These are phyloP conservation scores for Rhodotorula sphaerocarpa DNA, from an alignment of 768 basidiomycete genomes.

Conservation along the genomic window DNA sequence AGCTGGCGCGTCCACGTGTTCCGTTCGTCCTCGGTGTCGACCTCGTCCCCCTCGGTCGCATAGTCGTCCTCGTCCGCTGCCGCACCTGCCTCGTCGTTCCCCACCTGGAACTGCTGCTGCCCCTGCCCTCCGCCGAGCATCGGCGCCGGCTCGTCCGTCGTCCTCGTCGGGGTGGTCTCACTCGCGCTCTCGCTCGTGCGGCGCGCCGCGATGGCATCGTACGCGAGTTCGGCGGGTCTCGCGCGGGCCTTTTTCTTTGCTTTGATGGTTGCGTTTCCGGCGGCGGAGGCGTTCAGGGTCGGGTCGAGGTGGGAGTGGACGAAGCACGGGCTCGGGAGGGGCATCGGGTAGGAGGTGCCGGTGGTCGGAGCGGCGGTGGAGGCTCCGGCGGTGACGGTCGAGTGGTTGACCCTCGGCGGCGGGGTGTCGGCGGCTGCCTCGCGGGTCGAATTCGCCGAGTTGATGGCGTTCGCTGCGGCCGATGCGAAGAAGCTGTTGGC, in stretches of 20 bases:
- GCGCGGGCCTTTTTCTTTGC: neutral
- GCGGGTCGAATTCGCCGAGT: no score
- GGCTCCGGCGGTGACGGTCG: constrained; percentile 1
- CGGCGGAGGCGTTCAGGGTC: constrained; percentile 20
- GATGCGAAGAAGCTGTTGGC: neutral
- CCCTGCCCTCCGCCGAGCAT: no score
- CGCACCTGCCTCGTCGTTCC: constrained; percentile 1
- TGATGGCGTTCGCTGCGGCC: neutral
- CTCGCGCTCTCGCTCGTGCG: no score
- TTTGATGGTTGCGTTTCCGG: neutral
- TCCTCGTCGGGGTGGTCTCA: no score
- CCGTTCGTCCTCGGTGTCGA: constrained; percentile 39
- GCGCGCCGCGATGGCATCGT: neutral
- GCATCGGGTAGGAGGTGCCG: constrained; percentile 3
- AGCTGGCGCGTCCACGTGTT: constrained; percentile 78
- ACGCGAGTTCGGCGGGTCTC: neutral
- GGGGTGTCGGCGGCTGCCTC: constrained; percentile 1
- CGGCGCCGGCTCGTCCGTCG: no score
- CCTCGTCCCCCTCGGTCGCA: constrained; percentile 55
- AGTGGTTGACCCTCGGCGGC: constrained; percentile 17
- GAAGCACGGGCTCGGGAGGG: constrained; percentile 26
- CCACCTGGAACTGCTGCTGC: no score
- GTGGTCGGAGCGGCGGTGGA: constrained; percentile 1
- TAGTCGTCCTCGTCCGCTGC: constrained; percentile 49
- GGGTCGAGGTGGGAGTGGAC: constrained; percentile 35